These are phyloP conservation scores for Cladosporium sp. DNA, from an alignment of 2,329 filamentous ascomycete genomes.

Conservation along the genomic window DNA sequence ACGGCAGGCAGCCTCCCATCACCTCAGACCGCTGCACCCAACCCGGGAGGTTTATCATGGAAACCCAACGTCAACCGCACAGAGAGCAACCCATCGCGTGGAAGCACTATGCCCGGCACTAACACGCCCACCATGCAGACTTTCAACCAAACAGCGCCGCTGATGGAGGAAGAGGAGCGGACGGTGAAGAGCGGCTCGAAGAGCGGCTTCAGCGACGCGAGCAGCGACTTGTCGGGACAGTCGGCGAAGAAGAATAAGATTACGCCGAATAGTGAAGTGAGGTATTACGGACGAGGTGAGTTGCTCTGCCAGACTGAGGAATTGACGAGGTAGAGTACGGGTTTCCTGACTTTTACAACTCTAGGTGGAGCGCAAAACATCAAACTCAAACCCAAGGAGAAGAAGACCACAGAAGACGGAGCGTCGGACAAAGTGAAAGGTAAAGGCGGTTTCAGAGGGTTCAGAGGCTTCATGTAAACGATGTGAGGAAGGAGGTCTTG, in stretches of 20 bases:
- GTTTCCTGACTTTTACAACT: not conserved
- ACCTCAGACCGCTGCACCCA: constrained; percentile 27
- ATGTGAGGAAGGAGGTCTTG: not conserved
- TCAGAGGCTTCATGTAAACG: constrained; percentile 29
- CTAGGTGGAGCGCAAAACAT: constrained; percentile 55
- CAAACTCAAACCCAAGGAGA: constrained; percentile 49
- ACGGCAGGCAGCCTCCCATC: constrained; percentile 17
- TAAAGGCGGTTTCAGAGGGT: constrained; percentile 21
- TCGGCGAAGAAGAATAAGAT: constrained; percentile 42
- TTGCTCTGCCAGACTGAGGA: constrained; percentile 13
- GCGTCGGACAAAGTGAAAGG: constrained; percentile 43
- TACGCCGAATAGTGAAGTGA: constrained; percentile 51
- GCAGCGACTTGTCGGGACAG: constrained; percentile 34
- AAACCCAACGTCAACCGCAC: constrained; percentile 22
- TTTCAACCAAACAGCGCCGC: constrained; percentile 34
- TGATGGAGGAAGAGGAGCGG: constrained; percentile 28
- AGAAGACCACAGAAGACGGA: constrained; percentile 22
- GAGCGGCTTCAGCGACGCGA: constrained; percentile 27
- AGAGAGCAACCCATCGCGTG: constrained; percentile 3
- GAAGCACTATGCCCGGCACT: constrained; percentile 35
- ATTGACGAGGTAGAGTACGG: not conserved
- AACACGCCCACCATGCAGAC: constrained; percentile 46
- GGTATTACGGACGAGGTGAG: constrained; percentile 58
- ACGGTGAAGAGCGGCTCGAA: not conserved
- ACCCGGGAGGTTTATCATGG: constrained; percentile 28